Evolutionary conservation across 2,329 filamentous ascomycete species (phyloP), one percentile per base, ranked within the genome.

Genomic region (Trichocomaceae sp.): DNA sequence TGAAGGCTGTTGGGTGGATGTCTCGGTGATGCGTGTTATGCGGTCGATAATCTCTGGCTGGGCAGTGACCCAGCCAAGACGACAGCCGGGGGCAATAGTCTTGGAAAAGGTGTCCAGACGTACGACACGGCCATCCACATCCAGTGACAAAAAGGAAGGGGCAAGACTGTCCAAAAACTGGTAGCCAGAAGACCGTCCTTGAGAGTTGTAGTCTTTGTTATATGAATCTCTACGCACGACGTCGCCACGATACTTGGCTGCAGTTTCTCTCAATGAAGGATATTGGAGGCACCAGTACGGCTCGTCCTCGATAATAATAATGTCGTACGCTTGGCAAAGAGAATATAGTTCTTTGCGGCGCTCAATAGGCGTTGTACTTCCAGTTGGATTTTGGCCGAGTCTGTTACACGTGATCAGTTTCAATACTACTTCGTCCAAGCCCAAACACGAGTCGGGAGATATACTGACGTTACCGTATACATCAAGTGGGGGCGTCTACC

Each of bases 231-330:
- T 57, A 56, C 63, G 52, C 62, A 63, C 46, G 64, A 71, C 35
- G 35, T 61, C 53, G 17, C 65, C 64, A 12, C 66, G 64, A 44
- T 65, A 61, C 37, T 63, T 61, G 5, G 66, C 60, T 20, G 71
- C 64, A 51, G 75, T 66, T 8, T 74, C 61, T 33, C 75, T 80
- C 0, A 87, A 85, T 0, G 87, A 87, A 0, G 90, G 89, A 70
- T 83, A 96, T 69, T 96, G 92, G 8, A 97, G 78, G 69, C 93
- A 92, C 88, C 90, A 96, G 75, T 96, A 96, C 5, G 92, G 92
- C 59, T 96, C 91, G 64, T 97, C 92, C 71, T 97, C 92, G 58
- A 95, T 75, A 60, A 96, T 96, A 64, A 96, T 82, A 59, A 96
- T 81, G 69, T 96, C 90, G 73, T 89, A 95, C 67, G 86, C 82